Conservation (phyloP, 306 rosid species). For the Biancaea sappan region DNA sequence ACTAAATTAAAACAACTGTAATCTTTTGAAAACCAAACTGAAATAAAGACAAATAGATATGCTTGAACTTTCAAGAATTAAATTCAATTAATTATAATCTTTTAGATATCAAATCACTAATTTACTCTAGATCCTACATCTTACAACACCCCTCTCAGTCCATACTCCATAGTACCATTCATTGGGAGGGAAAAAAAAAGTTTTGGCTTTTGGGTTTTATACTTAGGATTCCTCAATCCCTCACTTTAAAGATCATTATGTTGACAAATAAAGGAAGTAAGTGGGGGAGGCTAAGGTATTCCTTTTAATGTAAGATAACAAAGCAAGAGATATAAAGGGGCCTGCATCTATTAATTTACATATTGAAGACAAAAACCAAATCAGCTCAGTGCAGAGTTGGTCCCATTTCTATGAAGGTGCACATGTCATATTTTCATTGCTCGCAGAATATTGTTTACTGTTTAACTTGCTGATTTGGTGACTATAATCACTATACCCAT, state of each 20-base stretch:
- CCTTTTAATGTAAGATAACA: constrained; percentile 12
- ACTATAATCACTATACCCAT: constrained; percentile 28
- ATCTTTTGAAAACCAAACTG: too few species aligned
- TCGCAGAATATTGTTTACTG: not conserved
- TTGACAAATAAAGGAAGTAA: constrained; percentile 34
- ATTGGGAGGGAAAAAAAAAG: constrained; percentile 44
- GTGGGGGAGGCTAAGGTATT: constrained; percentile 8
- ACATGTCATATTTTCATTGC: constrained; percentile 39
- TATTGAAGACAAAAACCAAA: constrained; percentile 39
- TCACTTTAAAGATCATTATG: constrained; percentile 48
- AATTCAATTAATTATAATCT: too few species aligned
- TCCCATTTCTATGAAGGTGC: constrained; percentile 31
- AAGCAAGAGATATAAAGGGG: constrained; percentile 11
- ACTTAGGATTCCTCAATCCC: constrained; percentile 74
- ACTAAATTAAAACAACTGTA: too few species aligned
- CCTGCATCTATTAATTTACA: constrained; percentile 30
- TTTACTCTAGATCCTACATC: constrained; percentile 52
- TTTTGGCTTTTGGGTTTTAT: constrained; percentile 62
- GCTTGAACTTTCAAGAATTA: too few species aligned
- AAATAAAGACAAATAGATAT: too few species aligned
- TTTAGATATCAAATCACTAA: too few species aligned
- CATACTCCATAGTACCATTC: constrained; percentile 36
- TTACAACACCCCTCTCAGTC: constrained; percentile 29
- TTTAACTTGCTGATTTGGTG: constrained; percentile 22
- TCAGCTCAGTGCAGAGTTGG: constrained; percentile 35